Base-by-base conservation (phyloP, 2,329 filamentous ascomycete species). In the Grosmannia serpens region DNA sequence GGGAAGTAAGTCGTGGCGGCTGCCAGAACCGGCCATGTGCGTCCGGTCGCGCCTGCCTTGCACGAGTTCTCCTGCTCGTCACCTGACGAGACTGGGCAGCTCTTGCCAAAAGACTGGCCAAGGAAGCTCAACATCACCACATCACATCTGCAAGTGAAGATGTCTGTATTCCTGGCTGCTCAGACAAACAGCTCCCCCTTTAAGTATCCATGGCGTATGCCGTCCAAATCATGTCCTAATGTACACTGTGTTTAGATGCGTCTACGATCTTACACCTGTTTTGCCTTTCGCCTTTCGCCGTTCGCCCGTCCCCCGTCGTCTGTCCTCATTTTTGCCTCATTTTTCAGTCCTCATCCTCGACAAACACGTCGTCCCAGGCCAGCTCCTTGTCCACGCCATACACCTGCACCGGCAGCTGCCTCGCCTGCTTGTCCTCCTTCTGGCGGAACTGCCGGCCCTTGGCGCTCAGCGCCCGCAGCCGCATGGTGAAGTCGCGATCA, bases 401-500 rank as follows among this genome's bases (percentile, higher is more conserved):
- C 50, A 82, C 72, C 49, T 76, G 72, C 15, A 81, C 65, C 1
- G 77, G 77, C 26, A 71, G 66, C 52, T 70, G 66, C 59, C 75
- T 70, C 59, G 85, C 81, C 33, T 75, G 65, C 65, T 74, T 63
- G 60, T 77, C 66, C 65, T 75, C 65, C 58, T 84, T 5, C 29
- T 41, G 20, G 4, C 63, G 62, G 56, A 50, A 65, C 22, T 53
- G 46, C 10, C 59, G 58, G 20, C 63, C 63, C 56, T 60, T 55
- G 49, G 52, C 57, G 49, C 62, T 63, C 47, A 63, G 51, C 33
- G 51, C 26, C 52, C 55, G 56, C n/a, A 64, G 63, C 51, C 55
- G 54, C 13, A 22, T 31, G 58, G 61, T 24, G 50, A 53, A 64
- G 17, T 62, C 58, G n/a, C 55, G 57, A 56, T 61, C 60, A 38